These are phyloP conservation scores for Juglanconis sp. DNA, from an alignment of 2,329 filamentous ascomycete species.

Conservation along the genomic window DNA sequence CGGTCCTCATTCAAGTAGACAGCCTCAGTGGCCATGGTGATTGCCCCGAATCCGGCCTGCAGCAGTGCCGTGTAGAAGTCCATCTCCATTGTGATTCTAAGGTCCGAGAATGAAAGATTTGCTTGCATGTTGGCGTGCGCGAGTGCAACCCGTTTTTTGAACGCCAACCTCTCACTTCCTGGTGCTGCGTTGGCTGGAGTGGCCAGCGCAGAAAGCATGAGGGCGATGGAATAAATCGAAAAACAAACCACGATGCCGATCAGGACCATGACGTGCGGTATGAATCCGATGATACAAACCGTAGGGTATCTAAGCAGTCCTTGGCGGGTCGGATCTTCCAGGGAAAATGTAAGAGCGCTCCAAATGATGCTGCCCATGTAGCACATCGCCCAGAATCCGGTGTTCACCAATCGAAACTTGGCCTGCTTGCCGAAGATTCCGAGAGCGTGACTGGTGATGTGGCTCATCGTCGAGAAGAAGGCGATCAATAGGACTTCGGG, in stretches of 20 bases:
- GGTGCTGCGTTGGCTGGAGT: constrained; percentile 46
- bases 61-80: constrained; percentile 93
- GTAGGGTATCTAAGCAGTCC: constrained; percentile 85
- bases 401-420: constrained; percentile 78
- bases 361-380: constrained; percentile 85
- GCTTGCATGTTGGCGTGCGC: constrained; percentile 91
- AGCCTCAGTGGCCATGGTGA: constrained; percentile 91
- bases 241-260: constrained; percentile 73
- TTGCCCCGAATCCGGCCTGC: constrained; percentile 79
- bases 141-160: constrained; percentile 59
- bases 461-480: constrained; percentile 84
- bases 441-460: constrained; percentile 78
- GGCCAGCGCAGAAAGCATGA: constrained; percentile 71
- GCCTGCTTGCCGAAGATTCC: constrained; percentile 79
- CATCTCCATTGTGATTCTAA: constrained; percentile 80
- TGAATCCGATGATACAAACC: constrained; percentile 90
- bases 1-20: constrained; percentile 92
- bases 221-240: constrained; percentile 72
- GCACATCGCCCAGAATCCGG: constrained; percentile 82
- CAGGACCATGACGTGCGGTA: constrained; percentile 87
- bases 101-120: constrained; percentile 77
- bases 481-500: constrained; percentile 85
- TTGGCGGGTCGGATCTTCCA: constrained; percentile 57
- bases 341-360: constrained; percentile 63
- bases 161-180: constrained; percentile 32